phyloP scores from a whole-genome alignment of 2,329 filamentous ascomycete genomes.

The Fusarium drepaniforme region DNA sequence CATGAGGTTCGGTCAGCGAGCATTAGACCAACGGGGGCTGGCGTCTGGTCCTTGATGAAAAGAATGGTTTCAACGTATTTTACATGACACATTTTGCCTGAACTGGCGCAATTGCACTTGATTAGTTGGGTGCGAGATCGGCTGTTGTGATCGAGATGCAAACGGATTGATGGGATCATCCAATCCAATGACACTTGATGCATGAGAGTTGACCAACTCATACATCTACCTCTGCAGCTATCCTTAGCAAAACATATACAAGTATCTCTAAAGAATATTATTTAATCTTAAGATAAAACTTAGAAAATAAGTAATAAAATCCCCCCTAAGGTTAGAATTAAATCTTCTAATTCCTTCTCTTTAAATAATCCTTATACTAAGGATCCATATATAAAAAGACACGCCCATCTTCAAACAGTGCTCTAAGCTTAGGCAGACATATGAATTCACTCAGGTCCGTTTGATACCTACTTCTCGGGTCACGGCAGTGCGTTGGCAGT shows the following conservation, averaged over 20 bases:
- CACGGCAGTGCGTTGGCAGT: neutral
- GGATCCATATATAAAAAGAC: neutral
- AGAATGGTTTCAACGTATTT: constrained; percentile 32
- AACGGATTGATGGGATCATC: neutral
- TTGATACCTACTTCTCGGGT: constrained; percentile 14
- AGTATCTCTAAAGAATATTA: neutral
- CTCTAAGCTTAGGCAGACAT: neutral
- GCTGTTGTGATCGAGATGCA: neutral
- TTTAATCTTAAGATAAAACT: neutral
- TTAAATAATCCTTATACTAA: neutral
- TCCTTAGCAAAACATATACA: neutral
- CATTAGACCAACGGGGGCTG: constrained; percentile 58
- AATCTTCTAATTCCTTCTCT: neutral
- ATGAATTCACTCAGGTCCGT: neutral
- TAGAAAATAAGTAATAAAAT: neutral
- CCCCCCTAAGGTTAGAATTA: neutral
- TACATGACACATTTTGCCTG: neutral
- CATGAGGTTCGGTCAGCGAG: constrained; percentile 55
- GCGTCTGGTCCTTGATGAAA: constrained; percentile 51
- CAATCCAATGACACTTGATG: neutral
- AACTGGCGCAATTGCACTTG: neutral
- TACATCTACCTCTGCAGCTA: neutral
- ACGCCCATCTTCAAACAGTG: neutral
- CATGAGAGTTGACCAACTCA: neutral
- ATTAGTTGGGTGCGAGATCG: neutral